Evolutionary conservation across 495 filamentous ascomycete genomes (phyloP), one percentile per base, ranked within the genome.

Genomic region (Talaromyces adpressus): DNA sequence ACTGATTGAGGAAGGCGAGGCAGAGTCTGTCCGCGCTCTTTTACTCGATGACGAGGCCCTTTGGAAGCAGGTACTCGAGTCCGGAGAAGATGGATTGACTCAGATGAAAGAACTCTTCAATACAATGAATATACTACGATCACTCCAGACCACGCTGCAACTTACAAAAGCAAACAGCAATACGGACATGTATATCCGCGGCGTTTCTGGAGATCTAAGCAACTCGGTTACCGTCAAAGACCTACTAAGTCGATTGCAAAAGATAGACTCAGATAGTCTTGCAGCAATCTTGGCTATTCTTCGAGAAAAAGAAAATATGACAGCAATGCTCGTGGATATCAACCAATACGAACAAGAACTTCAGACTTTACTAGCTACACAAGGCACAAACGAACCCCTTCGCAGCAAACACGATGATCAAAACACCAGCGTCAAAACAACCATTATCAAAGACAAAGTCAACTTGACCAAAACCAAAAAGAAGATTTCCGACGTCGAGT

Each of bases 401-500:
- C 83, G 85, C 54, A 95, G 89, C 72, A 88, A 87, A 68, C 89
- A 95, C 68, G 86, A 87, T 51, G 79, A 87, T 18, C 84, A 87
- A 36, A 87, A 85, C 75, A 84, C 87, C 49, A 82, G 88, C 27
- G 75, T 95, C 6, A 85, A 90, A 63, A 91, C 92, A 2, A 96
- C 93, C 0, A 87, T 97, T 18, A 85, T 96, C 23, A 89, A 91
- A 56, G 91, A 96, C 68, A 91, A 89, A 65, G 89, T 97, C 7
- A 88, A 90, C 68, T 79, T 98, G 52, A 94, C 87, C 73, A 90
- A 89, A 66, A 88, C 91, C 67, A 90, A 89, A 64, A 84, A 90
- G 1, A 80, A 83, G 23, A 76, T 97, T 11, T 88, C 90, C 0
- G 77, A 88, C n/a, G 78, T 89, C 62, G 91, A 94, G 67, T 79